Conservation (phyloP, 352 stramenopile genomes). For the Phytopythium vexans region DNA sequence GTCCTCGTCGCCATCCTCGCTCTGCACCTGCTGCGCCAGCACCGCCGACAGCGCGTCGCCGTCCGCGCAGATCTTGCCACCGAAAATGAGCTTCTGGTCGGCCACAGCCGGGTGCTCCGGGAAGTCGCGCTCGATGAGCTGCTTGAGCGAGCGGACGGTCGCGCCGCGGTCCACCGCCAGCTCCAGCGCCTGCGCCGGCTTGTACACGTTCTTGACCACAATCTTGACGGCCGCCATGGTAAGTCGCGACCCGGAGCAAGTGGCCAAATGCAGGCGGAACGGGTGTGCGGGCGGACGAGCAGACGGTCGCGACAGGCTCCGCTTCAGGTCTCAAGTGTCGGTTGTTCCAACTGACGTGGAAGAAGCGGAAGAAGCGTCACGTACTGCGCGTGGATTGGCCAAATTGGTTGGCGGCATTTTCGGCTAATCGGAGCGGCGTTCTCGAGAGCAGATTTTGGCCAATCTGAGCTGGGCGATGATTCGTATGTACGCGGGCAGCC, state of each 20-base stretch:
- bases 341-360: slow-evolving; percentile 14
- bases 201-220: slow-evolving; percentile 83
- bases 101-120: slow-evolving; percentile 34
- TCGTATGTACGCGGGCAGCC: background rate
- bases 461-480: slow-evolving; percentile 1
- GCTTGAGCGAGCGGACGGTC: slow-evolving; percentile 60
- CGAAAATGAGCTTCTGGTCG: slow-evolving; percentile 85
- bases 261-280: too few species aligned
- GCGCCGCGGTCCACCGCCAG: slow-evolving; percentile 34
- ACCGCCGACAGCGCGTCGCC: slow-evolving; percentile 40
- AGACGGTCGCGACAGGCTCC: slow-evolving; percentile 4
- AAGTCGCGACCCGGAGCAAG: background rate
- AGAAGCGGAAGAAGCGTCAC: slow-evolving; percentile 10
- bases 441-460: background rate
- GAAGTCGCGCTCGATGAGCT: slow-evolving; percentile 45
- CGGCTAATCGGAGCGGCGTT: too few species aligned
- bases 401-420: background rate
- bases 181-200: slow-evolving; percentile 40
- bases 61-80: slow-evolving; percentile 82
- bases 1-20: slow-evolving; percentile 18
- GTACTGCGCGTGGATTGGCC: slow-evolving; percentile 4
- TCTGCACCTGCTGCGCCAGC: slow-evolving; percentile 34
- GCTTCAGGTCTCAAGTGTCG: slow-evolving; percentile 12
- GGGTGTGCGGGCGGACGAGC: background rate
- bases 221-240: slow-evolving; percentile 53